A percentile compares a stretch with the other conserved stretches of the same genome.
phyloP scores from a whole-genome alignment of 164 flowering plant species.

The Houttuynia cordata region DNA sequence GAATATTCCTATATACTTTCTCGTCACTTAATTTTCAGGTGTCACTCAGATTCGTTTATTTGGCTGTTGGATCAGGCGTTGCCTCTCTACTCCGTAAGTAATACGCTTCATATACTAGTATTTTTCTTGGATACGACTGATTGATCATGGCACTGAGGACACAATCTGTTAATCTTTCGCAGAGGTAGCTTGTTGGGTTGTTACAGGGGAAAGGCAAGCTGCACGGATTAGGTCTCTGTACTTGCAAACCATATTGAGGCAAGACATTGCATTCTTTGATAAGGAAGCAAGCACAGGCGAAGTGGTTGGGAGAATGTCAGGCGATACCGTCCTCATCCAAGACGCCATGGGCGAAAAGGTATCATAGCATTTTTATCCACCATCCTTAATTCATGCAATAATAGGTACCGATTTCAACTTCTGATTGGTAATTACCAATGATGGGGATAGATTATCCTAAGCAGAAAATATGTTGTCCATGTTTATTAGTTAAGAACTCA shows the following conservation, averaged over 20 bases:
- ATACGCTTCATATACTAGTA: background rate
- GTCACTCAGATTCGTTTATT: constrained; percentile 7
- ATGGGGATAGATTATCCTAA: no score
- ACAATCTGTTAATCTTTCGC: background rate
- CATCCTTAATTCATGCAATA: background rate
- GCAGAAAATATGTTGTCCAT: background rate
- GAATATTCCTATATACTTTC: background rate
- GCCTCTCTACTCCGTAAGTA: constrained; percentile 10
- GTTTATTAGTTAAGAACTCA: background rate
- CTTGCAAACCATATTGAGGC: constrained; percentile 43
- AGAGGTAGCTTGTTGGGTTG: constrained; percentile 64
- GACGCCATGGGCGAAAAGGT: constrained; percentile 69
- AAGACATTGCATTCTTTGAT: constrained; percentile 56
- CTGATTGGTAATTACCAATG: background rate
- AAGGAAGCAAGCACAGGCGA: constrained; percentile 54
- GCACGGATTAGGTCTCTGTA: constrained; percentile 36
- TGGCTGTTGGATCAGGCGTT: constrained; percentile 6
- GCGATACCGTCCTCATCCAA: constrained; percentile 59
- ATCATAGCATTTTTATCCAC: background rate
- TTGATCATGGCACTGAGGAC: background rate
- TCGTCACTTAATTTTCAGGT: constrained; percentile 2
- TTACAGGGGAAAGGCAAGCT: constrained; percentile 49
- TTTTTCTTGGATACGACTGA: background rate
- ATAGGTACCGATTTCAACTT: background rate
- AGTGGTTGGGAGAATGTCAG: constrained; percentile 62